phyloP scores from a whole-genome alignment of 176 grass and related monocot species.

The Miscanthus lutarioriparius region DNA sequence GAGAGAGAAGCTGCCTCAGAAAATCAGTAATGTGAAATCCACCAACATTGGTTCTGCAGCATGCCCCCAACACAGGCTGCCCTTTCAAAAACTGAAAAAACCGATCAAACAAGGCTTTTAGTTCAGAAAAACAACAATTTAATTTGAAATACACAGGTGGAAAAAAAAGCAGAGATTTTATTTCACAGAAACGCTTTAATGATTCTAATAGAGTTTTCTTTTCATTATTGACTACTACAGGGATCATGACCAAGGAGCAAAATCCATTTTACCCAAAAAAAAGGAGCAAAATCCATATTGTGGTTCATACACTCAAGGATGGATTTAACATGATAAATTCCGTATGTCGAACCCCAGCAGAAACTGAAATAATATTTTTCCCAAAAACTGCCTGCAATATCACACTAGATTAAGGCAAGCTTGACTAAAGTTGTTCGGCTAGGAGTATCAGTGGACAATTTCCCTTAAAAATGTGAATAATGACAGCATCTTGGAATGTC shows the following conservation, averaged over 20 bases:
- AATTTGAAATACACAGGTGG: conserved; percentile 34
- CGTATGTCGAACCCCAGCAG: background rate
- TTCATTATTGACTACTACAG: conserved; percentile 13
- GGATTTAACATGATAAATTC: background rate
- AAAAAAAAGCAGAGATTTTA: conserved; percentile 8
- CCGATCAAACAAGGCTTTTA: conserved; percentile 34
- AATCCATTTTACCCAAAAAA: background rate
- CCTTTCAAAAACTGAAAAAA: conserved; percentile 83
- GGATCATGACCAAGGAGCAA: conserved; percentile 2
- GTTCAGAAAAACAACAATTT: background rate
- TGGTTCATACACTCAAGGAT: conserved; percentile 11
- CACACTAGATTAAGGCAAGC: background rate
- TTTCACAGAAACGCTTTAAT: conserved; percentile 1
- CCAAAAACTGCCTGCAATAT: background rate
- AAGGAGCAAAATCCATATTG: conserved; percentile 10
- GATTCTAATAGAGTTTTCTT: background rate
- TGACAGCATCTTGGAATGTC: background rate
- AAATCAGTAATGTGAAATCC: conserved; percentile 90
- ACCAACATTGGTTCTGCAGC: conserved; percentile 88
- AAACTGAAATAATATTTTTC: background rate
- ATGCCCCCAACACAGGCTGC: conserved; percentile 78
- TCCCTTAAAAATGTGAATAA: background rate
- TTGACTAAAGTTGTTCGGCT: background rate
- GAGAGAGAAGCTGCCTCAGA: conserved; percentile 95
- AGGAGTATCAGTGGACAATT: background rate